Percentiles rank a stretch among this genome's conserved stretches.
Evolutionary conservation across 495 filamentous ascomycete genomes (phyloP).

Genomic region (Penicillium riverlandense): DNA sequence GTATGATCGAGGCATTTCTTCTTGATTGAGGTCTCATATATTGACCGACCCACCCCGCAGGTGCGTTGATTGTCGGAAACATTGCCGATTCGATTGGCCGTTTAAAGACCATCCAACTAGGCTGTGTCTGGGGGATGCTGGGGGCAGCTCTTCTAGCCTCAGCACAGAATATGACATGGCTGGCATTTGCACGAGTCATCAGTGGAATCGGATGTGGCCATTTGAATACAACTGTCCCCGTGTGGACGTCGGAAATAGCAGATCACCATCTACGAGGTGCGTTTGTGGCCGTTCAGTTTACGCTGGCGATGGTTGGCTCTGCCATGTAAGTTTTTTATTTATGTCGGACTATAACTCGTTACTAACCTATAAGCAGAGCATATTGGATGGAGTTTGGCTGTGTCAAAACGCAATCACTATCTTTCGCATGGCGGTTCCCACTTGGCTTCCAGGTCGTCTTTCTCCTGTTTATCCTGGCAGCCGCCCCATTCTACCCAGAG

Average conservation of each 20-base stretch:
- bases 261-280: conserved; percentile 11
- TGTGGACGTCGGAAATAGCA: conserved; percentile 35
- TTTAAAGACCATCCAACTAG: conserved; percentile 39
- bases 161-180: conserved; percentile 34
- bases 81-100: conserved; percentile 39
- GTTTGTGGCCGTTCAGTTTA: conserved; percentile 17
- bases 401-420: conserved; percentile 21
- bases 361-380: conserved; percentile 20
- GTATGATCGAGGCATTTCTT: conserved; percentile 1
- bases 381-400: conserved; percentile 50
- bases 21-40: not conserved
- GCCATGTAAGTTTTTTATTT: conserved; percentile 28
- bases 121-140: conserved; percentile 38
- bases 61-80: conserved; percentile 7
- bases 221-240: conserved; percentile 30
- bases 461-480: conserved; percentile 9
- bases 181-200: conserved; percentile 41
- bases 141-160: conserved; percentile 39
- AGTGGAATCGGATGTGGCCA: conserved; percentile 44
- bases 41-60: not conserved
- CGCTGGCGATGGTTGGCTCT: conserved; percentile 18
- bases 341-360: conserved; percentile 26
- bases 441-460: conserved; percentile 27
- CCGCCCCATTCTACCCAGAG: conserved; percentile 40
- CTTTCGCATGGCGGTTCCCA: conserved; percentile 28